Percentiles rank a stretch among this genome's conserved stretches.
phyloP scores from a whole-genome alignment of 192 early-diverging fungal genomes.

The Backusella liffmaniae region DNA sequence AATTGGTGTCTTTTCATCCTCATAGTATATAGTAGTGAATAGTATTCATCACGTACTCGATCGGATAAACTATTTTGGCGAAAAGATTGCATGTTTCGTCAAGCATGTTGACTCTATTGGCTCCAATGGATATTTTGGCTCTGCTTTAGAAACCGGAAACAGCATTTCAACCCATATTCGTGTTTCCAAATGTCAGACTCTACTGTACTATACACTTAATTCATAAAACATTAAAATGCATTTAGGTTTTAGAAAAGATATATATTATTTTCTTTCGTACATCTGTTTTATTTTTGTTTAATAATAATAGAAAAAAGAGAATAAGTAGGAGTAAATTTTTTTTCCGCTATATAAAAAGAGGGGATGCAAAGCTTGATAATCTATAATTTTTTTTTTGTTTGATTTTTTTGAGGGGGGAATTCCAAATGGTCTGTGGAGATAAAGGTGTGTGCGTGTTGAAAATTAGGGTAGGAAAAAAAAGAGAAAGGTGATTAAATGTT shows the following conservation, averaged over 20 bases:
- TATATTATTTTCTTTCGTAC: background rate
- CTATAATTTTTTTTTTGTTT: background rate
- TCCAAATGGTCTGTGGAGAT: background rate
- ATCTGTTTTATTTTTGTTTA: slow-evolving; percentile 1
- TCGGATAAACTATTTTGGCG: too few species aligned
- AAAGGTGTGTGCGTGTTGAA: background rate
- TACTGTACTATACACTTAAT: too few species aligned
- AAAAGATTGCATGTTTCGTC: too few species aligned
- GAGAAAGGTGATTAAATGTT: background rate
- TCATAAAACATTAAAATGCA: too few species aligned
- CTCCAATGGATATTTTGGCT: too few species aligned
- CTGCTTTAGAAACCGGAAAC: too few species aligned
- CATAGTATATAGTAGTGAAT: background rate
- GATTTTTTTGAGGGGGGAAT: background rate
- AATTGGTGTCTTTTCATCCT: too few species aligned
- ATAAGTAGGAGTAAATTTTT: background rate
- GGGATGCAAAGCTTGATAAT: slow-evolving; percentile 4
- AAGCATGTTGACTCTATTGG: too few species aligned
- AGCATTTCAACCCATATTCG: too few species aligned
- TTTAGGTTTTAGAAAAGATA: too few species aligned
- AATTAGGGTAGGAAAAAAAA: background rate
- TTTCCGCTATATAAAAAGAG: background rate
- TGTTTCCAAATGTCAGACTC: too few species aligned
- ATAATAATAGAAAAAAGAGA: background rate
- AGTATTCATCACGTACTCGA: background rate